These are phyloP conservation scores for Ascochyta lentis DNA, from an alignment of 2,329 filamentous ascomycete genomes.

Conservation along the genomic window DNA sequence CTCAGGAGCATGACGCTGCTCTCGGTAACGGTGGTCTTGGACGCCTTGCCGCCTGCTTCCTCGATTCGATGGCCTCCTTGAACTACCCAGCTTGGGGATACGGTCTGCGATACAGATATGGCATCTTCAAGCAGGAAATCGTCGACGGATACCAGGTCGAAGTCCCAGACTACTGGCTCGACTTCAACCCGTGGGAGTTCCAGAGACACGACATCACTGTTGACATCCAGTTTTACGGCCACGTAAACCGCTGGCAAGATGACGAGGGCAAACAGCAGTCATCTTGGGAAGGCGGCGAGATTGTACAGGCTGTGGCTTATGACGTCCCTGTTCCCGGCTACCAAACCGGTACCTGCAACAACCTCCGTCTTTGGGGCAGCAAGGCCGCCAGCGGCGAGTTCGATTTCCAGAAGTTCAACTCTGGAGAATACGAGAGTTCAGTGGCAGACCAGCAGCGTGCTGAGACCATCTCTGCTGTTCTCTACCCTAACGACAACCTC, in stretches of 20 bases:
- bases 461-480: constrained; percentile 97
- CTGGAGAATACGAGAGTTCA: constrained; percentile 94
- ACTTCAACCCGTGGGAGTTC: constrained; percentile 99
- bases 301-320: constrained; percentile 89
- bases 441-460: constrained; percentile 97
- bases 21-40: constrained; percentile 96
- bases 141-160: constrained; percentile 98
- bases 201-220: constrained; percentile 94
- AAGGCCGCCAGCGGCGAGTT: constrained; percentile 97
- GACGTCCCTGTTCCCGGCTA: constrained; percentile 93
- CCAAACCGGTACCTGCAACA: constrained; percentile 89
- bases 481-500: constrained; percentile 98
- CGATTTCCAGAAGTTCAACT: constrained; percentile 99
- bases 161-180: constrained; percentile 98
- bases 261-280: constrained; percentile 76
- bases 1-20: constrained; percentile 94
- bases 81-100: constrained; percentile 99
- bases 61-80: constrained; percentile 92
- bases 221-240: constrained; percentile 95
- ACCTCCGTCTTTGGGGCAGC: constrained; percentile 95
- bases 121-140: constrained; percentile 99
- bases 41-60: constrained; percentile 92
- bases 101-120: constrained; percentile 89
- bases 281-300: constrained; percentile 91
- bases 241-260: constrained; percentile 74